These are phyloP conservation scores for Chlamydomonas reinhardtii DNA, from an alignment of 163 green algal species.

Conservation along the genomic window DNA sequence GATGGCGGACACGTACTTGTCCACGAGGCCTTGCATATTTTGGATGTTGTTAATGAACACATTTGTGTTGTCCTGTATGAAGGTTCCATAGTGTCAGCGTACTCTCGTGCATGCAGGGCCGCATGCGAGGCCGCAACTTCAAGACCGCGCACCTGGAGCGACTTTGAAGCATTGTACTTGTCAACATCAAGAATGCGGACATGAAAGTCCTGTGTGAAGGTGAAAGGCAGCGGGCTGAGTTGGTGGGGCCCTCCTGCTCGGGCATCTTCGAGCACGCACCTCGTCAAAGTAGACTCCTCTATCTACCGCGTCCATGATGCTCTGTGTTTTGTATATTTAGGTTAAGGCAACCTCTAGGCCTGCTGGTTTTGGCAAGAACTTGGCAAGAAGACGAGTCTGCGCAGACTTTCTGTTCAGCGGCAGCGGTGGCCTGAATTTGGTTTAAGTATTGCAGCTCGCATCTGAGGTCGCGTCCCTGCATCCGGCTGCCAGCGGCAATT, in stretches of 20 bases:
- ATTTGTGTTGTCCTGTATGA: slow-evolving; percentile 68
- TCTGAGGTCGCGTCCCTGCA: too few species aligned
- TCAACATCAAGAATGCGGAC: slow-evolving; percentile 72
- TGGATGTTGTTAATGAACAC: slow-evolving; percentile 72
- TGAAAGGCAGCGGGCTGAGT: neutral
- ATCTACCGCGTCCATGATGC: slow-evolving; percentile 50
- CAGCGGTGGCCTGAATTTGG: neutral
- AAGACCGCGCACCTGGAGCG: slow-evolving; percentile 58
- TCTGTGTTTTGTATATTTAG: too few species aligned
- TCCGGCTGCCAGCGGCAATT: too few species aligned
- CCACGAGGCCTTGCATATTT: slow-evolving; percentile 63
- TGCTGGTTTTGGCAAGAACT: neutral
- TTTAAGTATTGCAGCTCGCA: too few species aligned
- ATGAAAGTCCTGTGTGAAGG: slow-evolving; percentile 60
- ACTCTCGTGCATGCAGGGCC: neutral
- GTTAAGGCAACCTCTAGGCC: too few species aligned
- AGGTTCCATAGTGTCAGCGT: too few species aligned
- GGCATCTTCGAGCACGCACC: slow-evolving; percentile 37
- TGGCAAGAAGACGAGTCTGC: neutral
- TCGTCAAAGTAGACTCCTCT: slow-evolving; percentile 67
- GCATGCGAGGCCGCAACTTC: neutral
- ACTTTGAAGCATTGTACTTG: slow-evolving; percentile 66
- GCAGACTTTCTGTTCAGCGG: neutral
- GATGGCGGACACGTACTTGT: slow-evolving; percentile 70
- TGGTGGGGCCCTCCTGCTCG: too few species aligned